Percentiles rank a stretch among this genome's conserved stretches.
These are phyloP conservation scores for Arctium minus DNA, from an alignment of 129 eudicot species.

Conservation along the genomic window DNA sequence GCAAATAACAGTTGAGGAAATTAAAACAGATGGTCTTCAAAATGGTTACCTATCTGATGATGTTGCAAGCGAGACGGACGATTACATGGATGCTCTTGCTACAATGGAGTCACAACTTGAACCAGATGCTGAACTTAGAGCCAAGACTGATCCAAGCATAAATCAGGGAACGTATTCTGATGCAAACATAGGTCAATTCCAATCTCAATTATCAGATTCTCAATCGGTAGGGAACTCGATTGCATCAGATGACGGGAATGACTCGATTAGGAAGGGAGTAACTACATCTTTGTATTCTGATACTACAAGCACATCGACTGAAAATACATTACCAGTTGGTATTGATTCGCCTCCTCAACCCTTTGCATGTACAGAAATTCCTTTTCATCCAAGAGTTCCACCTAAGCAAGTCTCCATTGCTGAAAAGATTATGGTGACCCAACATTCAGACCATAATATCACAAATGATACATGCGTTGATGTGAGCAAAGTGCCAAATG, in stretches of 20 bases:
- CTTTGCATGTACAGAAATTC: constrained; percentile 25
- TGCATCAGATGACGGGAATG: constrained; percentile 49
- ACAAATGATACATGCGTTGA: constrained; percentile 19
- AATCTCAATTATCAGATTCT: constrained; percentile 50
- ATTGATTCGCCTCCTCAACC: constrained; percentile 19
- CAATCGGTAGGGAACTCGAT: constrained; percentile 48
- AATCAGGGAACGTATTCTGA: constrained; percentile 34
- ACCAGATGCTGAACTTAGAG: constrained; percentile 45
- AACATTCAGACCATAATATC: constrained; percentile 20
- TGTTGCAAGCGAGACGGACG: constrained; percentile 70
- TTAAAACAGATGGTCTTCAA: constrained; percentile 28
- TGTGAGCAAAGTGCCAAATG: constrained; percentile 19
- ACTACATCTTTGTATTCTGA: constrained; percentile 43
- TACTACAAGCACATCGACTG: constrained; percentile 41
- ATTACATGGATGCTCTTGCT: constrained; percentile 77
- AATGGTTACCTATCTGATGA: constrained; percentile 53
- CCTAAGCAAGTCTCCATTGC: constrained; percentile 16
- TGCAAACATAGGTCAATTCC: constrained; percentile 42
- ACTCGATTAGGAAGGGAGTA: constrained; percentile 38
- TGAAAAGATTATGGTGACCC: constrained; percentile 28
- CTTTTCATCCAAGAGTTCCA: constrained; percentile 28
- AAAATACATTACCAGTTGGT: constrained; percentile 30
- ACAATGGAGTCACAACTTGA: constrained; percentile 73
- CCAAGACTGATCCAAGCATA: constrained; percentile 22
- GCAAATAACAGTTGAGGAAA: constrained; percentile 44